Conservation (phyloP, 495 filamentous ascomycete species). For the Astrothelium macrocarpum region DNA sequence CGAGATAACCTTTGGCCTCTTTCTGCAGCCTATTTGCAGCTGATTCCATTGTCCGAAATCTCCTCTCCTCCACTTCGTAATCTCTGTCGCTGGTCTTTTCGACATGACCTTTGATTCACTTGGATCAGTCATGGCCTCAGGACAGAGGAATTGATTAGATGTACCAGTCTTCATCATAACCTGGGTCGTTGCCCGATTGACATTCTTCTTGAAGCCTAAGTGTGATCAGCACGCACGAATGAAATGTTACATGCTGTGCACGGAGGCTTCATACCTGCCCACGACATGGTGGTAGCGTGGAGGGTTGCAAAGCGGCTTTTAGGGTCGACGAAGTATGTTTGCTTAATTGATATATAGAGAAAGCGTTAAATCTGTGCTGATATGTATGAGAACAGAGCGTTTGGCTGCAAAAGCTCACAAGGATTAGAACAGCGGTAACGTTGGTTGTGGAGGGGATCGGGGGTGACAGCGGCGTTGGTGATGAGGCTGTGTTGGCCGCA, state of each 20-base stretch:
- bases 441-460: neutral
- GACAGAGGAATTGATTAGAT: neutral
- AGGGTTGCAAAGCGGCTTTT: neutral
- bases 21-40: slow-evolving; percentile 87
- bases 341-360: neutral
- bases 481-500: slow-evolving; percentile 1
- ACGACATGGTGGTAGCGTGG: neutral
- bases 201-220: slow-evolving; percentile 95
- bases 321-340: neutral
- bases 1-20: slow-evolving; percentile 94
- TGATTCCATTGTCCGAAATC: slow-evolving; percentile 92
- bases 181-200: slow-evolving; percentile 96
- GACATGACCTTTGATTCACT: slow-evolving; percentile 60
- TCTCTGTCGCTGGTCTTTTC: slow-evolving; percentile 97
- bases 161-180: slow-evolving; percentile 98
- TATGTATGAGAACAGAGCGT: neutral
- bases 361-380: neutral
- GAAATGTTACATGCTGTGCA: slow-evolving; percentile 26
- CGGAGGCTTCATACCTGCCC: slow-evolving; percentile 5
- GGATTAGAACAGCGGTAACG: neutral
- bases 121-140: neutral
- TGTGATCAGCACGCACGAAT: slow-evolving; percentile 32
- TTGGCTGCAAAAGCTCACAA: neutral
- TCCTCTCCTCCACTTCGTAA: slow-evolving; percentile 96
- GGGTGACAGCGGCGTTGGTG: neutral